Evolutionary conservation across 768 basidiomycete species (phyloP), one percentile per base, ranked within the genome.

Genomic region (Collybia mongolica): DNA sequence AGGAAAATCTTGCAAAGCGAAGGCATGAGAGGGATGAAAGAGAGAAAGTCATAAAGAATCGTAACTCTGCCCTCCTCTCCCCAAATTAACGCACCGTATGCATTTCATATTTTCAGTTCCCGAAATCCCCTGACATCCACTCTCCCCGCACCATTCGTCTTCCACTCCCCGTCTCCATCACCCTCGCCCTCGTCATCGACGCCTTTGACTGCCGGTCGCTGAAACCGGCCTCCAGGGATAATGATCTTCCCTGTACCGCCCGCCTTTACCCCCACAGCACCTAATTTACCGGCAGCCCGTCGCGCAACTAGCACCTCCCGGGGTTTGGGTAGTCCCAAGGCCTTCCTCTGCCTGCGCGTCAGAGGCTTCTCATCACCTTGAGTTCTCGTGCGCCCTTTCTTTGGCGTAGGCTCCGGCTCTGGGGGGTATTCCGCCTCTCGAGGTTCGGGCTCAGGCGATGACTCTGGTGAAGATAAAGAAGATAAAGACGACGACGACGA

Each of bases 81-180:
- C 24, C 24, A 4, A 26, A 4, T 7, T 26, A 7, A 26, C 20
- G 36, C 19, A 12, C 39, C 47, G 29, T 38, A 37, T 17, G 14
- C 39, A 4, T 60, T 46, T n/a, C n/a, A 77, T 54, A 90, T 90
- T 77, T 79, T 86, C 65, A 90, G 64, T 69, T 90, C 88, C 57
- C 86, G 71, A 65, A 90, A 90, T 46, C 88, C 88, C 46, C 88
- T 73, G 46, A 90, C 86, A 64, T 90, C 88, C 51, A 90, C 65
- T 59, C 87, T 71, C 44, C 87, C 88, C 26, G 80, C 78, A 54
- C 87, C 87, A 66, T 86, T 90, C 64, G 68, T 74, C 60, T 67
- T 71, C 87, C 88, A 89, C 57, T 74, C 72, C 46, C 42, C 72
- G 12, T 67, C 61, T 19, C 56, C 69, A 5, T 64, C 71, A 18